Conservation (phyloP, 495 filamentous ascomycete genomes). For the Hapsidospora chrysogenum region DNA sequence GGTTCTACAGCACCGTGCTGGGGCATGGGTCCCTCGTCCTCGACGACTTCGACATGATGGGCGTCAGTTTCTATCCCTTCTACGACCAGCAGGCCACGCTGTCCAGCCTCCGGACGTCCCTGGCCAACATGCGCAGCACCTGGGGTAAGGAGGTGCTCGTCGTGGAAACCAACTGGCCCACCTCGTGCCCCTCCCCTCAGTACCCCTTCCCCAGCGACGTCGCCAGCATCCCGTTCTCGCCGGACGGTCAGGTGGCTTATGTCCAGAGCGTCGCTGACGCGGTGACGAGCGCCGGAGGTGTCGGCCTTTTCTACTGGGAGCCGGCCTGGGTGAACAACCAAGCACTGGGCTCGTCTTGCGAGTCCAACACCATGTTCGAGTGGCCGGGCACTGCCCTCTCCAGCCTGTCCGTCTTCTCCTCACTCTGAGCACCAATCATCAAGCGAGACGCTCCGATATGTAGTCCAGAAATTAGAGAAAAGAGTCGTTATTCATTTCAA, state of each 20-base stretch:
- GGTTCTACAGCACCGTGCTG: constrained; percentile 42
- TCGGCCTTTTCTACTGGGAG: constrained; percentile 55
- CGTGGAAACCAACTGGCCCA: constrained; percentile 53
- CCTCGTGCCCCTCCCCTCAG: constrained; percentile 34
- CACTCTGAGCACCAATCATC: too few species aligned
- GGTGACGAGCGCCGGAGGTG: constrained; percentile 29
- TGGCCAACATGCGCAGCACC: constrained; percentile 38
- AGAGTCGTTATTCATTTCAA: too few species aligned
- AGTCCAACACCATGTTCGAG: constrained; percentile 30
- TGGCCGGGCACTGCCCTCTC: constrained; percentile 12
- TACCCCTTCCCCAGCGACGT: constrained; percentile 43
- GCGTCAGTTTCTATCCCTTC: constrained; percentile 58
- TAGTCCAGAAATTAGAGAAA: too few species aligned
- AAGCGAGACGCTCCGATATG: too few species aligned
- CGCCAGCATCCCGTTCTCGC: constrained; percentile 37
- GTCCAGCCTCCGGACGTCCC: constrained; percentile 31
- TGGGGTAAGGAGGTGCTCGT: constrained; percentile 46
- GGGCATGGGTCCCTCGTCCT: constrained; percentile 30
- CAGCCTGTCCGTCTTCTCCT: constrained; percentile 15
- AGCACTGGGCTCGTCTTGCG: constrained; percentile 34
- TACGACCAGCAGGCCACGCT: constrained; percentile 39
- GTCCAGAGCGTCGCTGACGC: constrained; percentile 36
- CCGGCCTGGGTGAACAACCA: constrained; percentile 52
- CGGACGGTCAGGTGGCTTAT: constrained; percentile 46
- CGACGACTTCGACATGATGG: constrained; percentile 51